Percentiles rank a stretch among this genome's conserved stretches.
These are phyloP conservation scores for Rhododendron vialii DNA, from an alignment of 148 eudicot genomes.

Conservation along the genomic window DNA sequence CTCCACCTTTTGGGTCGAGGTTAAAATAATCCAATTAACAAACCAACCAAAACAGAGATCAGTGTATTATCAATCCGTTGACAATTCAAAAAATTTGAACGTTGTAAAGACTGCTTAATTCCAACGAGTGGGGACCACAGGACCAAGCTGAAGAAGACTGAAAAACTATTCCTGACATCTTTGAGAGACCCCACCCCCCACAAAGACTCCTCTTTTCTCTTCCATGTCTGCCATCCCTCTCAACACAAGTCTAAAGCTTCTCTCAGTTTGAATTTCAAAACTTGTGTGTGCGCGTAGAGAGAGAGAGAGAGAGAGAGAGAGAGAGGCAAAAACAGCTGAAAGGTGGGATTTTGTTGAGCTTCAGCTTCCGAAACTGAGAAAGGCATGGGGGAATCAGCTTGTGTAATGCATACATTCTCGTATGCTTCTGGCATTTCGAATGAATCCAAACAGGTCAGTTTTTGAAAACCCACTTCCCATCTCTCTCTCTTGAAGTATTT, in stretches of 20 bases:
- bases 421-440: not conserved
- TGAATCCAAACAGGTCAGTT: slow-evolving; percentile 1
- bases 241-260: not conserved
- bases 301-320: not conserved
- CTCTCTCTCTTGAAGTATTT: not conserved
- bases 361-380: not conserved
- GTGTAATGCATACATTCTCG: slow-evolving; percentile 13
- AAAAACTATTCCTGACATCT: not conserved
- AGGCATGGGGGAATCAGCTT: slow-evolving; percentile 21
- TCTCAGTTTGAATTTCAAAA: slow-evolving; percentile 11
- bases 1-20: too few species aligned
- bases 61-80: not conserved
- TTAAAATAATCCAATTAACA: not conserved
- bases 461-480: not conserved
- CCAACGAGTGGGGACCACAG: not conserved
- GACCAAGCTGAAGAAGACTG: not conserved
- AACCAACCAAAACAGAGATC: not conserved
- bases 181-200: not conserved
- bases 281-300: not conserved
- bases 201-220: not conserved
- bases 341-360: not conserved
- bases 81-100: slow-evolving; percentile 10
- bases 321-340: not conserved
- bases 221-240: not conserved
- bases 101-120: not conserved